These are phyloP conservation scores for Capsicum baccatum DNA, from an alignment of 257 asterid genomes.

Conservation along the genomic window DNA sequence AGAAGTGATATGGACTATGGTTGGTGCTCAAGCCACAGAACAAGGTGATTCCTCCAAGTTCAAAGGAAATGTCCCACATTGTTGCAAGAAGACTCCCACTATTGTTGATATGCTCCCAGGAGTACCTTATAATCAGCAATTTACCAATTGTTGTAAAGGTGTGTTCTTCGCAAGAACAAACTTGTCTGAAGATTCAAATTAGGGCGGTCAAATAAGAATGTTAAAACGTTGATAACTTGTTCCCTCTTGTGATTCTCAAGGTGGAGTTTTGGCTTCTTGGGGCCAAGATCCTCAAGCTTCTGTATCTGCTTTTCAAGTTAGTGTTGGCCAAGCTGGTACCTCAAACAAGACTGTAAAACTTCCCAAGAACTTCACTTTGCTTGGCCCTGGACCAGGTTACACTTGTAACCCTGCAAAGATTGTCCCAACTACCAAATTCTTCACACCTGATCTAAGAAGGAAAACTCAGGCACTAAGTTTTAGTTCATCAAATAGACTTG, in stretches of 20 bases:
- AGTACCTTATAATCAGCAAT: slow-evolving; percentile 77
- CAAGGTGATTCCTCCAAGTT: slow-evolving; percentile 86
- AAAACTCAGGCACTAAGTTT: slow-evolving; percentile 65
- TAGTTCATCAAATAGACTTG: not conserved
- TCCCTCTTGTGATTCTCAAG: not conserved
- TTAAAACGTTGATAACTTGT: not conserved
- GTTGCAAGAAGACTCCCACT: slow-evolving; percentile 70
- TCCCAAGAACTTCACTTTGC: slow-evolving; percentile 68
- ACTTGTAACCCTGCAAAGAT: slow-evolving; percentile 78
- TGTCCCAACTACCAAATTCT: slow-evolving; percentile 66
- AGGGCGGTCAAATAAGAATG: not conserved
- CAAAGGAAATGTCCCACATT: slow-evolving; percentile 75
- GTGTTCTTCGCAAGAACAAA: not conserved
- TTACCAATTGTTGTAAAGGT: slow-evolving; percentile 74
- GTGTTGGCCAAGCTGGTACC: slow-evolving; percentile 80
- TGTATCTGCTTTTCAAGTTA: slow-evolving; percentile 61
- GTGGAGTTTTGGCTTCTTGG: slow-evolving; percentile 62
- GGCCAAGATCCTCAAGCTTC: slow-evolving; percentile 66
- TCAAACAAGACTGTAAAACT: slow-evolving; percentile 72
- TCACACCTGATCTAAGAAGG: slow-evolving; percentile 67
- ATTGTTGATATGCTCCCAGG: slow-evolving; percentile 76
- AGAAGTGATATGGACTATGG: slow-evolving; percentile 76
- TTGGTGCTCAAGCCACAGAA: slow-evolving; percentile 69
- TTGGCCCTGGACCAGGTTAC: slow-evolving; percentile 76
- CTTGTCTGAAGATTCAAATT: not conserved